Base-by-base conservation (phyloP, 306 rosid genomes). In the Trifolium dubium region DNA sequence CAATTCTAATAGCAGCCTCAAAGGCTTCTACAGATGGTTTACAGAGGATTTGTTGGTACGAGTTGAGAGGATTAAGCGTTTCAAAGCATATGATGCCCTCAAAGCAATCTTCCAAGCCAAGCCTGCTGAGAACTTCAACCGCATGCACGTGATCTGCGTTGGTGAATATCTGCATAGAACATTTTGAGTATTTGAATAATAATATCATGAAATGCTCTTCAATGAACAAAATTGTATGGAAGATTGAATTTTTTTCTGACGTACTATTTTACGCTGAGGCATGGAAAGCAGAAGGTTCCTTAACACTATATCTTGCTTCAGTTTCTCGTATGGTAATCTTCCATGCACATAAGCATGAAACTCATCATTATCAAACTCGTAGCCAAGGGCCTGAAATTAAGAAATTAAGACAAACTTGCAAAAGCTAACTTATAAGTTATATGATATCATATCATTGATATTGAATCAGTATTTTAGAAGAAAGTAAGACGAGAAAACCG, bases 201-300 rank as follows among this genome's bases (percentile, higher is more conserved):
- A 37, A 8, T 47, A 55, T 13, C 34, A 39, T 56, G 30, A 19
- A 46, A 49, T 55, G 63, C 29, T 43, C 65, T 65, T 80, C 12
- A 8, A 3, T 41, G 15, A 68, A 69, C 77, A 77, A 47, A 63
- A 23, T 39, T 18, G 28, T 54, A 10, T 30, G 23, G 6, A 56
- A 60, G 58, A 15, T 28, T 43, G 37, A 10, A 47, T 13, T 17
- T 47, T 47, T 28, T 37, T 59, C 15, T 60, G 80, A 62, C 92
- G 8, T 88, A 92, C 98, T 67, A 90, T 81, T 92, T 92, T 92
- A 9, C 88, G 85, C 83, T 92, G 98, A 62, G 96, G 94, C 90
- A 92, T 81, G 69, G 96, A 90, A 64, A 88, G 76, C 50, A 92
- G 91, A 78, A 92, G 92, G 82, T 86, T 90, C 88, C 91, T 90